phyloP scores from a whole-genome alignment of 768 basidiomycete genomes.

The Macrocybe gigantea region DNA sequence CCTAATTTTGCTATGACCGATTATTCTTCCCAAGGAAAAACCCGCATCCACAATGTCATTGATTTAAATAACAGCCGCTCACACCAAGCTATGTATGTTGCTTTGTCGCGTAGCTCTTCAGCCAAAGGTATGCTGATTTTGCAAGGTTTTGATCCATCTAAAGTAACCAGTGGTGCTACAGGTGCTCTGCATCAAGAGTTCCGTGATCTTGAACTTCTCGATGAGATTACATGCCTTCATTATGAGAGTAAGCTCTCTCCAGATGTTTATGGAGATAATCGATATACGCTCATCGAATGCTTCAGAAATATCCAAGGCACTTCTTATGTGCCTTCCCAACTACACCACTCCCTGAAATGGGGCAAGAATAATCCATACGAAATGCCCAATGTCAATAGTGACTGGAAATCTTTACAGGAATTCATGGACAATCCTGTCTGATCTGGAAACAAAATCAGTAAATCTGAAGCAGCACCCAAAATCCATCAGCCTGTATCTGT shows the following conservation, averaged over 20 bases:
- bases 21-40: constrained; percentile 18
- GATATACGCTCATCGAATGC: constrained; percentile 8
- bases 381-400: no score
- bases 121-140: constrained; percentile 15
- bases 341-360: constrained; percentile 6
- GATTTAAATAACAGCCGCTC: constrained; percentile 11
- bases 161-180: constrained; percentile 11
- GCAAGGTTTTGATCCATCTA: constrained; percentile 14
- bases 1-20: constrained; percentile 21
- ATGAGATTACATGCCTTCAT: constrained; percentile 14
- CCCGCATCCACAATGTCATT: constrained; percentile 12
- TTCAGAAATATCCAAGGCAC: constrained; percentile 5
- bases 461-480: background rate
- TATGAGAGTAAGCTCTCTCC: constrained; percentile 1
- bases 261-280: background rate
- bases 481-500: background rate
- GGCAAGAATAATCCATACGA: constrained; percentile 5
- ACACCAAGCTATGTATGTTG: constrained; percentile 15
- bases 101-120: constrained; percentile 12
- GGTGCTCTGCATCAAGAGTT: constrained; percentile 15
- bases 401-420: background rate
- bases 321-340: constrained; percentile 6
- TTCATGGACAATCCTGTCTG: background rate
- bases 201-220: constrained; percentile 13
- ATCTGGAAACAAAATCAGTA: background rate